Evolutionary conservation across 2,329 filamentous ascomycete species (phyloP), one percentile per base, ranked within the genome.

Genomic region (Emmonsia crescens): DNA sequence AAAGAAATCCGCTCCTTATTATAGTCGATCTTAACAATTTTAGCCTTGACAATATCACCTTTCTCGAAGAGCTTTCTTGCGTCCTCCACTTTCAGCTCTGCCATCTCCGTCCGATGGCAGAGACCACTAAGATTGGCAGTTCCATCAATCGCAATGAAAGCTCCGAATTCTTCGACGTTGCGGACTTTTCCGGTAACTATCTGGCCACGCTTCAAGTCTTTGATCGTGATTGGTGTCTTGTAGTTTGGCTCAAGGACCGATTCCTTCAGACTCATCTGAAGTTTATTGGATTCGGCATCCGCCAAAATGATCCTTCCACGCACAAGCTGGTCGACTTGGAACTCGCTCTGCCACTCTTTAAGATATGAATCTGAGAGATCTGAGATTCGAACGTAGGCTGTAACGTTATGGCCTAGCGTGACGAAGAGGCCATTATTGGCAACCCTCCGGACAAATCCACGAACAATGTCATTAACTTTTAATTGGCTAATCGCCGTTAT

Each of bases 281-380:
- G 77, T 68, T 91, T 89, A 62, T 86, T 85, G 31, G 85, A 79
- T 44, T 81, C 80, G 5, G 80, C 69, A 68, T 96, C 89, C 31
- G 92, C 83, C 2, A 85, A 79, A 55, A 89, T 84, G 63, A 99
- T 81, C 66, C 93, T 90, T 59, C 91, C 94, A 74, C 88, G 91
- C 60, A 99, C 91, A 5, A 99, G 81, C 75, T 97, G 91, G 69
- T 96, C 91, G 56, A 93, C 78, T 69, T 94, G 86, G 76, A 93
- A 96, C 52, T 87, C 80, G 42, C 89, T 85, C 77, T 96, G 95
- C 94, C 94, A 99, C 64, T 97, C 90, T 75, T 97, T 97, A 69
- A 99, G 78, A 73, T 87, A 99, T 8, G 85, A 83, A 72, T 99
- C 94, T 0, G 92, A 96, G 16, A 99, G 81, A 72, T 97, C 92